phyloP scores from a whole-genome alignment of 2,329 filamentous ascomycete species.

The Coniochaeta ligniaria region DNA sequence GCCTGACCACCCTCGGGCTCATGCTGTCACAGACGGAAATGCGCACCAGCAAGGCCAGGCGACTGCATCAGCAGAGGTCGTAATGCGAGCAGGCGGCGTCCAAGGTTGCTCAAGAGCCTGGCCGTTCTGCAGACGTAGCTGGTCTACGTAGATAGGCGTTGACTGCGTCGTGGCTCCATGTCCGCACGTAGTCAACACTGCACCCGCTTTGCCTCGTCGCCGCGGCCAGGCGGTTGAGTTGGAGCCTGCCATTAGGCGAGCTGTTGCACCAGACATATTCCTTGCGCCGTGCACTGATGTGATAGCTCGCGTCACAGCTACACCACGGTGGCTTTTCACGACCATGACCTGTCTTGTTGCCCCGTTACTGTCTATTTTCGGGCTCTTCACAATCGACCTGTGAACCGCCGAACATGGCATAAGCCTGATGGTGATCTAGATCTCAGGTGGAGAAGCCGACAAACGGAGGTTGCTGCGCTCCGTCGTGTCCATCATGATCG shows the following conservation, averaged over 20 bases:
- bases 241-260: neutral
- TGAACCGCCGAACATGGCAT: too few species aligned
- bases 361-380: neutral
- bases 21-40: neutral
- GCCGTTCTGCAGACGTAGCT: neutral
- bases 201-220: neutral
- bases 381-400: neutral
- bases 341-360: neutral
- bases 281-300: neutral
- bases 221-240: neutral
- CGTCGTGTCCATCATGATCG: neutral
- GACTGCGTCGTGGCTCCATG: neutral
- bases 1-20: neutral
- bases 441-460: neutral
- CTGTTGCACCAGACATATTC: neutral
- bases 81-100: neutral
- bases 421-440: neutral
- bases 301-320: neutral
- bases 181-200: neutral
- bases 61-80: neutral
- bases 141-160: too few species aligned
- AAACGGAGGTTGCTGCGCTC: neutral
- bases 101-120: neutral
- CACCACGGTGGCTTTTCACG: neutral
- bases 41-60: neutral